Percentiles rank a stretch among this genome's conserved stretches.
These are phyloP conservation scores for Kandelia obovata DNA, from an alignment of 345 rosid species.

Conservation along the genomic window DNA sequence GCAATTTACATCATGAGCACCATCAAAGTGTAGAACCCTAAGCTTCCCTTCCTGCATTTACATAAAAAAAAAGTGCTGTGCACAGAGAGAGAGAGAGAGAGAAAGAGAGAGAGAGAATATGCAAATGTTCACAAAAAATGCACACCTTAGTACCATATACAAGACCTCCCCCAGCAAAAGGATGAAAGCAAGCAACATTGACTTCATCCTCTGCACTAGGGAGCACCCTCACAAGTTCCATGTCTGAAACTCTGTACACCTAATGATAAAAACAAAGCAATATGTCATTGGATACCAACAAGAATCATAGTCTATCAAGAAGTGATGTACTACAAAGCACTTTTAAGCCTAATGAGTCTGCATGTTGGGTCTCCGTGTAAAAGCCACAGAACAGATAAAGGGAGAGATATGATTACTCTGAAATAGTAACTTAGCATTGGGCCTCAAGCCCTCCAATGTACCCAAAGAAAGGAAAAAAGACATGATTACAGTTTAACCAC, in stretches of 20 bases:
- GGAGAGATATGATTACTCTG: neutral
- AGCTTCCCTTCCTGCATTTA: slow-evolving; percentile 77
- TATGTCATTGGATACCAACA: too few relatives aligned
- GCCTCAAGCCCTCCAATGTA: neutral
- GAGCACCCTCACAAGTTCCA: slow-evolving; percentile 84
- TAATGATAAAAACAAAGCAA: slow-evolving; percentile 20
- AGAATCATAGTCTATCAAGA: too few relatives aligned
- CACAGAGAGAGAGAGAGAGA: too few relatives aligned
- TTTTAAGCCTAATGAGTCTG: too few relatives aligned
- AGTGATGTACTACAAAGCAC: too few relatives aligned
- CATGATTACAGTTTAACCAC: neutral
- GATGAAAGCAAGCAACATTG: slow-evolving; percentile 88
- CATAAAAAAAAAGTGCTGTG: neutral
- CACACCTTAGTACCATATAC: slow-evolving; percentile 85
- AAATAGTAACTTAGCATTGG: neutral
- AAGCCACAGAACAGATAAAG: too few relatives aligned
- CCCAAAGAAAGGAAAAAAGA: neutral
- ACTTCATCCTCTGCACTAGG: slow-evolving; percentile 91
- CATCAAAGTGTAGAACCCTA: slow-evolving; percentile 59
- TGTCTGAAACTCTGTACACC: slow-evolving; percentile 81
- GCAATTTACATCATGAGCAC: slow-evolving; percentile 35
- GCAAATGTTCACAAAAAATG: neutral
- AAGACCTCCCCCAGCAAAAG: slow-evolving; percentile 80
- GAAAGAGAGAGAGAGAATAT: neutral
- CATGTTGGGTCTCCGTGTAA: too few relatives aligned